Evolutionary conservation across 768 basidiomycete genomes (phyloP), one percentile per base, ranked within the genome.

Genomic region (Flagelloscypha sp.): DNA sequence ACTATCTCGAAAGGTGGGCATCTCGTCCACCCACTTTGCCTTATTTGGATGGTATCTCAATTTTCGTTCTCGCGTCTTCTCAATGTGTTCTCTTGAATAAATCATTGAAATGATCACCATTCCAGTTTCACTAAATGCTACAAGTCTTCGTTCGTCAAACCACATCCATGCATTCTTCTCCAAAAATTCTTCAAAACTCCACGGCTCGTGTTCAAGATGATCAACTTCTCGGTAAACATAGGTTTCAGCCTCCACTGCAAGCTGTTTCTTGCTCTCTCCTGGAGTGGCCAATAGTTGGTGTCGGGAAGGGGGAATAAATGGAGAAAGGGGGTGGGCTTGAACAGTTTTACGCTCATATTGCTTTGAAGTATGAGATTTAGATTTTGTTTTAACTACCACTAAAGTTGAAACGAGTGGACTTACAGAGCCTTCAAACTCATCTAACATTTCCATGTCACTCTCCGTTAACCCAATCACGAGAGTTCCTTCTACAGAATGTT

Each of bases 181-280:
- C 20, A 94, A 67, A 49, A 95, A 95, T 3, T 77, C 72, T n/a
- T 77, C 74, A 48, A 82, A 92, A 0, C 76, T 70, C 93, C 93
- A 98, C 4, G 85, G 57, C 20, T 66, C 63, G 0, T 73, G 62
- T 17, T 72, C 62, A 6, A 97, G 61, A 6, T 55, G 41, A 0
- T 47, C 44, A 6, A 71, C 51, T 3, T 59, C 57, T 18, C 53
- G 54, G 71, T 78, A 94, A 16, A 89, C 66, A 49, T 95, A 97
- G 3, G 83, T 79, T 41, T 84, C 67, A 0, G 70, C 79, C n/a
- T 63, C 48, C 1, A 78, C 48, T 0, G 65, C 39, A n/a, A n/a
- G n/a, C n/a, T n/a, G n/a, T n/a, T n/a, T n/a, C n/a, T n/a, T n/a
- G n/a, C n/a, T n/a, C n/a, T n/a, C n/a, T 0, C 47, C 40, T 4